Evolutionary conservation across 2,329 filamentous ascomycete genomes (phyloP).

Genomic region (Colletotrichum sp.): DNA sequence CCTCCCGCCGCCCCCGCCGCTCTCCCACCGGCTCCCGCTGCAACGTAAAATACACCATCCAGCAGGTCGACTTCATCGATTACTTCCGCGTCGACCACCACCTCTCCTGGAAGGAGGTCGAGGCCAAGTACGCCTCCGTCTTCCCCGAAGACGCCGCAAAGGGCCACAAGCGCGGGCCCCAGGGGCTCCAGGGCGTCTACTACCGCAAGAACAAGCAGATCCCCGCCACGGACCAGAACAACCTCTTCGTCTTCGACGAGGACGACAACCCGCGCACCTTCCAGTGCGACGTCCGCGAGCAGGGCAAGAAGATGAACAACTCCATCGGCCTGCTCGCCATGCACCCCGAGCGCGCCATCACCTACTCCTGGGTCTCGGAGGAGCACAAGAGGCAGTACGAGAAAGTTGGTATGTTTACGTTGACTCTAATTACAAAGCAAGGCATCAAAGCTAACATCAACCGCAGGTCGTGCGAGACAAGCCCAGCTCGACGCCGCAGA

Average conservation of each 20-base stretch:
- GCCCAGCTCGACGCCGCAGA: slow-evolving; percentile 20
- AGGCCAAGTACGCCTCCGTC: slow-evolving; percentile 21
- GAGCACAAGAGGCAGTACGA: slow-evolving; percentile 28
- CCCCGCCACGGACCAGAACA: slow-evolving; percentile 18
- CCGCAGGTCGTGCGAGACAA: slow-evolving; percentile 17
- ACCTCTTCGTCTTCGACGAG: slow-evolving; percentile 23
- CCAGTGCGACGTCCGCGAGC: slow-evolving; percentile 27
- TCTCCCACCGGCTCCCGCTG: slow-evolving; percentile 21
- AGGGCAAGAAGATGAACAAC: slow-evolving; percentile 27
- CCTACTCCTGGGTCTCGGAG: slow-evolving; percentile 34
- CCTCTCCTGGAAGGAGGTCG: slow-evolving; percentile 24
- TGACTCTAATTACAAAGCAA: no score
- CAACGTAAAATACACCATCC: slow-evolving; percentile 25
- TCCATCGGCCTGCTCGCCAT: slow-evolving; percentile 32
- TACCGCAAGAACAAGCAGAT: slow-evolving; percentile 27
- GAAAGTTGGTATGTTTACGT: slow-evolving; percentile 29
- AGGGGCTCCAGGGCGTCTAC: slow-evolving; percentile 22
- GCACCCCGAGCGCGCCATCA: slow-evolving; percentile 37
- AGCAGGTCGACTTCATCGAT: slow-evolving; percentile 25
- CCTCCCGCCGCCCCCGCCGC: slow-evolving; percentile 15
- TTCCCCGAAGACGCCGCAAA: slow-evolving; percentile 21
- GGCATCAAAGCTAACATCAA: background rate
- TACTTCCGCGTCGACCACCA: slow-evolving; percentile 24
- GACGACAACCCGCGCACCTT: slow-evolving; percentile 21
- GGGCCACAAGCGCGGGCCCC: slow-evolving; percentile 21